Percentiles rank a stretch among this genome's conserved stretches.
Evolutionary conservation across 1,139 yeast species (phyloP).

Genomic region (Taphrina confusa): DNA sequence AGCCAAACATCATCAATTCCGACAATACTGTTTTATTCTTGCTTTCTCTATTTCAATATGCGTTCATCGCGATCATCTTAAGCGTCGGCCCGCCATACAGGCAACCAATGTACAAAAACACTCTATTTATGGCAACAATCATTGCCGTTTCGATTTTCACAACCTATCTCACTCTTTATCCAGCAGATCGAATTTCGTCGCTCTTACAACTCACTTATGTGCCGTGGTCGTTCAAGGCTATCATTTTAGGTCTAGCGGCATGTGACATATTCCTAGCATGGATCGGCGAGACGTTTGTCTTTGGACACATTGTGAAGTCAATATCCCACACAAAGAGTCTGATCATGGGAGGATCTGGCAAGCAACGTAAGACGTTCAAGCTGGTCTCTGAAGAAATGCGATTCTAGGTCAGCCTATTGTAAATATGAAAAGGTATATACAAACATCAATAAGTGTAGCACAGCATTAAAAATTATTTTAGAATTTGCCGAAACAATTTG

Average conservation of each 20-base stretch:
- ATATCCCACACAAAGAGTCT: constrained; percentile 44
- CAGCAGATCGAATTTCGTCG: constrained; percentile 37
- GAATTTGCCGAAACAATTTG: too few relatives aligned
- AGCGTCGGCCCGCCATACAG: constrained; percentile 97
- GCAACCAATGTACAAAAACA: constrained; percentile 66
- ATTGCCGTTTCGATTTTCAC: constrained; percentile 49
- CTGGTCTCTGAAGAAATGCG: constrained; percentile 42
- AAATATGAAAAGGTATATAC: not conserved
- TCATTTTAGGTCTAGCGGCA: constrained; percentile 53
- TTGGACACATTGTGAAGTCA: constrained; percentile 45
- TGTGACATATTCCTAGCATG: constrained; percentile 57
- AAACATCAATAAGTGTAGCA: not conserved
- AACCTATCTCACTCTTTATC: constrained; percentile 37
- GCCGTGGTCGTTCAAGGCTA: constrained; percentile 55
- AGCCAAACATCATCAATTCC: constrained; percentile 78
- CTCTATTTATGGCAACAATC: constrained; percentile 70
- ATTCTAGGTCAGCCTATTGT: constrained; percentile 1
- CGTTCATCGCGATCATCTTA: constrained; percentile 74
- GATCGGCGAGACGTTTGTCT: constrained; percentile 51
- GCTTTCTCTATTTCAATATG: constrained; percentile 83
- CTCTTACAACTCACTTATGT: constrained; percentile 64
- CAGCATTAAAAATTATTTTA: not conserved
- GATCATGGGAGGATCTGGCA: constrained; percentile 43
- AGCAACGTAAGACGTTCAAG: constrained; percentile 46
- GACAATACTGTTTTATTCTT: constrained; percentile 86